Evolutionary conservation across 2,329 filamentous ascomycete genomes (phyloP).

Genomic region (Penicillium sp.): DNA sequence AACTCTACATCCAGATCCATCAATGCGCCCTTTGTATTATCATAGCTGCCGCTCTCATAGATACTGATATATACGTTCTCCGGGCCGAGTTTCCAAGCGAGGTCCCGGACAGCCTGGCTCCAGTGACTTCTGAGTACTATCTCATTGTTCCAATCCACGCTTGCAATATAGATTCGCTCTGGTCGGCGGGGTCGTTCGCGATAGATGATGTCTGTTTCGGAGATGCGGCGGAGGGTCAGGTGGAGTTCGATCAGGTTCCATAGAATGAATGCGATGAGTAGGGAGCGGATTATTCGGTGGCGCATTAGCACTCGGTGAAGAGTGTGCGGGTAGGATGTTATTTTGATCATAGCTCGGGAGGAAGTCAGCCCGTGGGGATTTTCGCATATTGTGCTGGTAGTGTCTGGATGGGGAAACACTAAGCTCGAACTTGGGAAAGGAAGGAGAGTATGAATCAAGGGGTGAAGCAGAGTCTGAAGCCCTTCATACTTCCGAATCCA

Average conservation of each 20-base stretch:
- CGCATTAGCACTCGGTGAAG: conserved; percentile 12
- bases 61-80: conserved; percentile 65
- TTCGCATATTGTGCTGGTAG: conserved; percentile 5
- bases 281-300: conserved; percentile 15
- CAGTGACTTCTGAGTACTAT: conserved; percentile 57
- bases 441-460: conserved; percentile 6
- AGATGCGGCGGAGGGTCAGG: conserved; percentile 14
- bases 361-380: background rate
- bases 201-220: conserved; percentile 9
- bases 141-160: conserved; percentile 65
- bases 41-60: conserved; percentile 64
- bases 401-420: background rate
- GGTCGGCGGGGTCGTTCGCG: conserved; percentile 9
- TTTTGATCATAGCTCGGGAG: conserved; percentile 14
- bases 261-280: conserved; percentile 15
- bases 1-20: conserved; percentile 53
- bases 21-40: conserved; percentile 61
- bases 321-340: conserved; percentile 8
- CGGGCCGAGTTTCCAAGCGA: conserved; percentile 54
- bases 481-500: conserved; percentile 12
- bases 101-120: conserved; percentile 55
- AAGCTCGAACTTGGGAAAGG: background rate
- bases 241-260: conserved; percentile 22
- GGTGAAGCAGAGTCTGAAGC: conserved; percentile 1
- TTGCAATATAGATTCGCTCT: conserved; percentile 59